phyloP scores from a whole-genome alignment of 2,329 filamentous ascomycete genomes.

The Cladophialophora yegresii region DNA sequence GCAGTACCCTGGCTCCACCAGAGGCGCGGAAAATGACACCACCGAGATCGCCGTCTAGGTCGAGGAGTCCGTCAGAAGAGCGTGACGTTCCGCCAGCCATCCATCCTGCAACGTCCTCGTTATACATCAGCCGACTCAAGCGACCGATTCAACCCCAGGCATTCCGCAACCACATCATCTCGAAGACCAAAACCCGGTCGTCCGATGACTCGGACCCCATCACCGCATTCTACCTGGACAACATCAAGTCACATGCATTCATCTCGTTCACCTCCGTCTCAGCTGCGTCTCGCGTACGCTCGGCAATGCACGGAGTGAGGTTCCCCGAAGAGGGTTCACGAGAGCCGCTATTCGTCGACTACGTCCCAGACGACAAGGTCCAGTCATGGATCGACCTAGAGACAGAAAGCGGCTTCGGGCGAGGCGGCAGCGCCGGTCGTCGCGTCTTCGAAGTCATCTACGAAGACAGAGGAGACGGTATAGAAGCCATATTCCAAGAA shows the following conservation, averaged over 20 bases:
- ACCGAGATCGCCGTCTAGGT: constrained; percentile 19
- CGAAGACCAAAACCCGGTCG: constrained; percentile 64
- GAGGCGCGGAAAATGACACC: neutral
- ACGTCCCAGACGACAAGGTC: constrained; percentile 75
- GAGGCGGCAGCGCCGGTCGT: constrained; percentile 40
- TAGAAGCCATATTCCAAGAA: constrained; percentile 61
- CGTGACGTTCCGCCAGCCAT: constrained; percentile 57
- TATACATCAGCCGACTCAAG: constrained; percentile 91
- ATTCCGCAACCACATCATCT: constrained; percentile 68
- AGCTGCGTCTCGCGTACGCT: constrained; percentile 75
- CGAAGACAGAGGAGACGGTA: constrained; percentile 57
- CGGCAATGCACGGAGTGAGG: constrained; percentile 71
- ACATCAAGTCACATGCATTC: constrained; percentile 85
- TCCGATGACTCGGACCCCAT: constrained; percentile 58
- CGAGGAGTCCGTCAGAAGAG: constrained; percentile 42
- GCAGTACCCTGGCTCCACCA: neutral
- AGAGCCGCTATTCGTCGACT: constrained; percentile 85
- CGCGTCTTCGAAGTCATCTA: constrained; percentile 75
- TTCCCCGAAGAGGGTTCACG: constrained; percentile 88
- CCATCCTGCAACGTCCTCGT: constrained; percentile 71
- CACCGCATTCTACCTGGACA: constrained; percentile 74
- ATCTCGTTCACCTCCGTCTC: constrained; percentile 68
- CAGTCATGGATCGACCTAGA: constrained; percentile 73
- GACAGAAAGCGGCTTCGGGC: constrained; percentile 48
- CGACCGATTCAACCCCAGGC: constrained; percentile 72